Evolutionary conservation across 352 stramenopile genomes (phyloP).

Genomic region (Globisporangium yorkense): DNA sequence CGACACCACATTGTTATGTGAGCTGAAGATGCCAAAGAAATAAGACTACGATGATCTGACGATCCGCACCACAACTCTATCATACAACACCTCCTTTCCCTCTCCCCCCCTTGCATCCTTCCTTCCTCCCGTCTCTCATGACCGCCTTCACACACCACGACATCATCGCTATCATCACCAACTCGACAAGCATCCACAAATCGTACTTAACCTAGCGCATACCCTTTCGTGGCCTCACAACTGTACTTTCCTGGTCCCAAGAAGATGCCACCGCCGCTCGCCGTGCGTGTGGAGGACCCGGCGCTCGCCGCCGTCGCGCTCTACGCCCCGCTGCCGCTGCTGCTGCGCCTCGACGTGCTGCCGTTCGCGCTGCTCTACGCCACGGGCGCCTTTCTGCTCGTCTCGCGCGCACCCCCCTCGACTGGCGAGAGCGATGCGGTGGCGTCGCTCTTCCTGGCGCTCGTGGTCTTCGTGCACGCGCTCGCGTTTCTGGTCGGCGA

Average conservation of each 20-base stretch:
- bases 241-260: no score
- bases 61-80: constrained; percentile 11
- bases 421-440: constrained; percentile 26
- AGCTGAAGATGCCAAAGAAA: constrained; percentile 57
- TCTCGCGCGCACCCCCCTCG: constrained; percentile 9
- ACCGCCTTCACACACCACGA: no score
- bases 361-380: constrained; percentile 37
- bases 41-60: constrained; percentile 89
- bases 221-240: not conserved
- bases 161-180: not conserved
- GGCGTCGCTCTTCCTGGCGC: constrained; percentile 33
- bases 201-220: not conserved
- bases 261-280: constrained; percentile 1
- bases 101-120: not conserved
- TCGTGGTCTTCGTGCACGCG: constrained; percentile 41
- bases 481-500: constrained; percentile 51
- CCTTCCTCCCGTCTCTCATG: not conserved
- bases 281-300: constrained; percentile 40
- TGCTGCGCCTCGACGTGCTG: constrained; percentile 44
- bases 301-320: constrained; percentile 50
- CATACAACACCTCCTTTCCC: not conserved
- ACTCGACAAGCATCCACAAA: not conserved
- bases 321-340: constrained; percentile 53
- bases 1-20: constrained; percentile 41
- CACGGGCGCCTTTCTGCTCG: constrained; percentile 26